A percentile compares a stretch with the other conserved stretches of the same genome.
These are phyloP conservation scores for Fusarium oligoseptatum DNA, from an alignment of 2,329 filamentous ascomycete genomes.

Conservation along the genomic window DNA sequence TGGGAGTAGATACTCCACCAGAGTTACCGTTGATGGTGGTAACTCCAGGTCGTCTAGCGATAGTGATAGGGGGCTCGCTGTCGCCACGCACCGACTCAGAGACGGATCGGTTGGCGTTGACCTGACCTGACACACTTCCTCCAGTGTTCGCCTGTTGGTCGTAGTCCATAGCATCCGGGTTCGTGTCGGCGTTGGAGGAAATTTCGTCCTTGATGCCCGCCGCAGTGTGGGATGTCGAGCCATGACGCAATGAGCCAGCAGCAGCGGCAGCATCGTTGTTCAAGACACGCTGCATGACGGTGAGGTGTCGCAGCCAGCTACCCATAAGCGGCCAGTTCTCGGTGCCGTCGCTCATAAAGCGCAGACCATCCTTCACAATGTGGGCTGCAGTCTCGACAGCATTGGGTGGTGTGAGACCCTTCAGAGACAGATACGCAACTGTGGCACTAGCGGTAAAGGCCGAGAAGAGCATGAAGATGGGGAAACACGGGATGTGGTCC, in stretches of 20 bases:
- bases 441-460: constrained; percentile 73
- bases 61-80: constrained; percentile 65
- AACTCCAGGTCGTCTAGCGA: constrained; percentile 65
- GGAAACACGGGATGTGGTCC: constrained; percentile 70
- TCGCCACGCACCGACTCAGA: constrained; percentile 61
- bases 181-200: constrained; percentile 67
- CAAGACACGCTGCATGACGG: constrained; percentile 72
- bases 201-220: constrained; percentile 66
- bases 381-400: constrained; percentile 69
- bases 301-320: constrained; percentile 71
- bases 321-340: constrained; percentile 71
- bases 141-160: constrained; percentile 57
- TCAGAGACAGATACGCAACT: constrained; percentile 72
- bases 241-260: constrained; percentile 51
- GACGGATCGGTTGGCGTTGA: constrained; percentile 52
- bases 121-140: constrained; percentile 45
- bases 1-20: constrained; percentile 62
- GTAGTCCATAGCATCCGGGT: constrained; percentile 70
- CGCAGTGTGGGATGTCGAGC: constrained; percentile 47
- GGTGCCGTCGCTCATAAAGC: constrained; percentile 70
- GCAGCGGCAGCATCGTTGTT: constrained; percentile 63
- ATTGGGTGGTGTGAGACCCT: constrained; percentile 68
- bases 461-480: constrained; percentile 74
- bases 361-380: constrained; percentile 70
- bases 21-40: constrained; percentile 72